A percentile compares a stretch with the other conserved stretches of the same genome.
phyloP scores from a whole-genome alignment of 2,329 filamentous ascomycete species.

The Talaromyces islandicus region DNA sequence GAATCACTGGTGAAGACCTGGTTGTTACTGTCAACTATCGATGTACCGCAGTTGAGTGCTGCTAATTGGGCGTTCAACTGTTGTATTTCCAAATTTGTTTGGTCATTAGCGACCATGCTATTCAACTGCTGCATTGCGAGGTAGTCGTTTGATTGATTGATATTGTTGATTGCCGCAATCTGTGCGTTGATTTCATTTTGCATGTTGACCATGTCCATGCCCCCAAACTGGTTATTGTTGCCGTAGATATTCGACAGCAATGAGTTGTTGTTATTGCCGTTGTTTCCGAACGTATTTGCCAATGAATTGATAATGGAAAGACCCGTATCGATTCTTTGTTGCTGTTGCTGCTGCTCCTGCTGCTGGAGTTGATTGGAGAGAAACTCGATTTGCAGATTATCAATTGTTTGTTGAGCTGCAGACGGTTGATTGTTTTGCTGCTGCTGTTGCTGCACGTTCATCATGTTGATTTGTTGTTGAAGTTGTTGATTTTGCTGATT shows the following conservation, averaged over 20 bases:
- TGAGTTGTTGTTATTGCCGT: conserved; percentile 1
- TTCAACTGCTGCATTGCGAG: background rate
- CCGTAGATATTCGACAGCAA: background rate
- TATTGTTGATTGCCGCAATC: background rate
- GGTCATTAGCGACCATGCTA: background rate
- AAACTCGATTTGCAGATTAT: conserved; percentile 3
- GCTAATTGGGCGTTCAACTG: conserved; percentile 7
- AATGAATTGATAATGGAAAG: conserved; percentile 5
- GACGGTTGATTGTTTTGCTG: background rate
- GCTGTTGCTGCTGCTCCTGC: background rate
- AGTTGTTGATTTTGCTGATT: conserved; percentile 7
- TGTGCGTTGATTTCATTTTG: conserved; percentile 1
- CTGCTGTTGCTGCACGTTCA: conserved; percentile 6
- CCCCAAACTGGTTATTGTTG: conserved; percentile 4
- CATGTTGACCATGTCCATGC: background rate
- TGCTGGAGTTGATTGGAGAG: conserved; percentile 4
- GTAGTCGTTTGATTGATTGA: background rate
- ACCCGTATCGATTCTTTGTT: background rate
- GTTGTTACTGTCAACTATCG: background rate
- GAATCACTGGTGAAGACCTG: background rate
- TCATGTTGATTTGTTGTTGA: conserved; percentile 6
- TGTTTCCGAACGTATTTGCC: background rate
- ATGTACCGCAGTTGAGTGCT: background rate
- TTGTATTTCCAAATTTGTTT: conserved; percentile 3
- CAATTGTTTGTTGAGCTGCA: background rate